Evolutionary conservation across 2,329 filamentous ascomycete species (phyloP), one percentile per base, ranked within the genome.

Genomic region (Massarina eburnea): DNA sequence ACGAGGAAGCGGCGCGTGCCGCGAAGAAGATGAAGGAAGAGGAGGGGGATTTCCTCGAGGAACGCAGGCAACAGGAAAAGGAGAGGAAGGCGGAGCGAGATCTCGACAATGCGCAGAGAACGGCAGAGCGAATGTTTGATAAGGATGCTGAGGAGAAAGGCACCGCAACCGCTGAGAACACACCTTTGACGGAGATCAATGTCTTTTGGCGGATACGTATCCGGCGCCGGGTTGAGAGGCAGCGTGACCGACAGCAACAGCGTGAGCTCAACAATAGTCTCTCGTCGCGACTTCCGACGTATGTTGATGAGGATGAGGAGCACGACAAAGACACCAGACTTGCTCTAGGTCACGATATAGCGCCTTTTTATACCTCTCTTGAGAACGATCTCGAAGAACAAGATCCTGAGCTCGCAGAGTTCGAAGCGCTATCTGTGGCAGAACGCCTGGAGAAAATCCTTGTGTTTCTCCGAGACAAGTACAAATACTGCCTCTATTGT

Each of bases 401-500:
- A 57, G 89, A 96, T 58, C 66, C 79, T 4, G 91, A 96, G 66
- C 72, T 97, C 46, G 85, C 91, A 21, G 85, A 82, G 45, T 96
- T 95, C 59, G 84, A 91, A 60, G 80, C 79, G 1, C 73, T 92
- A 35, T 80, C 84, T 18, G 76, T 83, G 1, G 73, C 74, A 1
- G 86, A 95, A 58, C 81, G 83, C 54, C 71, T 97, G 51, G 72
- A 75, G 8, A 82, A 76, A 56, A 69, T 95, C 12, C 79, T 96
- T 8, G 67, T 73, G 15, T 84, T 88, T 69, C 69, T 99, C 43
- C 80, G 94, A 29, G 76, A 83, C 39, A 80, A 80, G 62, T 82
- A 90, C 62, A 72, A 78, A 35, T 99, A 99, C 67, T 99, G 94
- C 73, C 96, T 96, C 67, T 99, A 91, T 88, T 99, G 94, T 72